Base-by-base conservation (phyloP, 345 rosid species). In the Xanthoceras sorbifolium region DNA sequence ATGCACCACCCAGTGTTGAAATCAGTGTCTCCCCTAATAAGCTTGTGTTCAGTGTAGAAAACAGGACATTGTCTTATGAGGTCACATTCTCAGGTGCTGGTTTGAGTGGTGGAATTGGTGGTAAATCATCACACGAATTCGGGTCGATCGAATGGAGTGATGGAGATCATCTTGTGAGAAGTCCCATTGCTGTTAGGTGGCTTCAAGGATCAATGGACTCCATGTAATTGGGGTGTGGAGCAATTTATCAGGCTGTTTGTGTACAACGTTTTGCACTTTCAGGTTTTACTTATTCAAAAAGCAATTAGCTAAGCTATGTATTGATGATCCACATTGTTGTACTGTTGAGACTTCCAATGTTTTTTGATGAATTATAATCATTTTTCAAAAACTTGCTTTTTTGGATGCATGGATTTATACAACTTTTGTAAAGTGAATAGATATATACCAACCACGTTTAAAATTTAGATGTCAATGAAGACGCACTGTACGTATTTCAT, bases 111-210 rank as follows among this genome's bases (percentile, higher is more conserved):
- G 75, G 79, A 54, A 44, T 71, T 12, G 83, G 85, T 72, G 78
- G 69, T 22, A 76, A 76, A 14, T 46, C 83, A 14, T 46, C 83
- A 0, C 85, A 84, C 12, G 83, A 73, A 17, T 92, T 82, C 50
- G 98, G 99, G 25, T 89, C 90, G 52, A 86, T 95, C 6, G 93
- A 87, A 78, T 96, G 99, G 98, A 87, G 86, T 0, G 92, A 92
- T 72, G 93, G 98, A 67, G 86, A 55, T 52, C 94, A 93, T 75
- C 59, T 72, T 12, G 98, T 91, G 38, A 89, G 90, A 84, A 90
- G 97, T 62, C 92, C 97, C 0, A 76, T 93, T 42, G 97, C 92
- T 9, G 90, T 87, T 22, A 84, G 74, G 69, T 87, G 94, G 98
- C 69, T 42, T 59, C 88, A 84, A 76, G 81, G 87, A 15, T 85